Evolutionary conservation across 352 stramenopile genomes (phyloP).

Genomic region (Phytopythium helicoides): DNA sequence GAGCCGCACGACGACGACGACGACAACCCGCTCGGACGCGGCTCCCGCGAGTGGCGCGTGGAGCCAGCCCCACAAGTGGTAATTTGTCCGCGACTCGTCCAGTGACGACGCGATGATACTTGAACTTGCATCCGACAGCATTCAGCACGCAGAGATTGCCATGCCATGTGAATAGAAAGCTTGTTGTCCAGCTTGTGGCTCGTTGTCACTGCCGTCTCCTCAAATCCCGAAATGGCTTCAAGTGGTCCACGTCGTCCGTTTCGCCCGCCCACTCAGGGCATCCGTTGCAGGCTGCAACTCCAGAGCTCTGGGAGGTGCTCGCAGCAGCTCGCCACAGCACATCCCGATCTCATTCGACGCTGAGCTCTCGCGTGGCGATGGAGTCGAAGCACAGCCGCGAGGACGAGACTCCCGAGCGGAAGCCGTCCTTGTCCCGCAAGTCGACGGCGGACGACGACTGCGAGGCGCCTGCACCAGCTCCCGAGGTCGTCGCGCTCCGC

Average conservation of each 20-base stretch:
- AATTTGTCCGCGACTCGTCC: background rate
- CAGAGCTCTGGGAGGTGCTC: too few relatives aligned
- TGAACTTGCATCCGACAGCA: too few relatives aligned
- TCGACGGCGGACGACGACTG: constrained; percentile 24
- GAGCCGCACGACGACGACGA: constrained; percentile 3
- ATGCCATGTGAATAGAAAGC: too few relatives aligned
- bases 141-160: too few relatives aligned
- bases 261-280: too few relatives aligned
- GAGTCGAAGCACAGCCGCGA: constrained; percentile 53
- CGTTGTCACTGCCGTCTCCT: too few relatives aligned
- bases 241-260: too few relatives aligned
- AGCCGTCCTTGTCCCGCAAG: constrained; percentile 18
- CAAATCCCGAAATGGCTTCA: too few relatives aligned
- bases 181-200: too few relatives aligned
- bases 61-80: constrained; percentile 68
- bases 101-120: background rate
- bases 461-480: constrained; percentile 44
- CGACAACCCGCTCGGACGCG: constrained; percentile 1
- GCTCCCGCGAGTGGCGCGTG: constrained; percentile 37
- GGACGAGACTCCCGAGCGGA: constrained; percentile 13
- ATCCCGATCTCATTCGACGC: too few relatives aligned
- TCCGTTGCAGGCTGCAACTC: too few relatives aligned
- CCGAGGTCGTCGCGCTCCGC: constrained; percentile 71
- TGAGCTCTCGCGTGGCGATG: constrained; percentile 48
- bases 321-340: too few relatives aligned